Percentiles rank a stretch among this genome's conserved stretches.
These are phyloP conservation scores for Colletotrichum sansevieriae DNA, from an alignment of 2,329 filamentous ascomycete species.

Conservation along the genomic window DNA sequence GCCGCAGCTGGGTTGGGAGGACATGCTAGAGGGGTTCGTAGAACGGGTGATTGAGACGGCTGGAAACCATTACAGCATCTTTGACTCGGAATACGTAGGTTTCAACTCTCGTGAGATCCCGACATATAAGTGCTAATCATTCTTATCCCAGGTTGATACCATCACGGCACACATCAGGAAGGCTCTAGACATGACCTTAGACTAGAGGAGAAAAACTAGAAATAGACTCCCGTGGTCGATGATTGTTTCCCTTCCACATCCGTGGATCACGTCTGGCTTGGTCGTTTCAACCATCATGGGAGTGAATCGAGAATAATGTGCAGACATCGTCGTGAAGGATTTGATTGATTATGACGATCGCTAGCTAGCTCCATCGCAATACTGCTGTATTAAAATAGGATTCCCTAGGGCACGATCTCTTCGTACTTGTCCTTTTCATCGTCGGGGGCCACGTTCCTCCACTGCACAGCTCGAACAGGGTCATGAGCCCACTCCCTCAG, in stretches of 20 bases:
- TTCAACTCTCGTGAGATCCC: fast-evolving
- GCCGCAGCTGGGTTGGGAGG: constrained; percentile 34
- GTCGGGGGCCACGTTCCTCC: constrained; percentile 25
- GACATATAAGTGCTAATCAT: too few species aligned
- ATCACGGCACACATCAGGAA: constrained; percentile 26
- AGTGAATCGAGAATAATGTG: too few species aligned
- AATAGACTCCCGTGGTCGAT: too few species aligned
- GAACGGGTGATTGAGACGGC: constrained; percentile 30
- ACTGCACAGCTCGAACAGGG: constrained; percentile 12
- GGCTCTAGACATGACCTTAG: constrained; percentile 14
- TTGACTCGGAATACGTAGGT: constrained; percentile 31
- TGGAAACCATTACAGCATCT: constrained; percentile 34
- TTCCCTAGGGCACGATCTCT: constrained; percentile 2
- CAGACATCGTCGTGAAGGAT: too few species aligned
- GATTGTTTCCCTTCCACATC: too few species aligned
- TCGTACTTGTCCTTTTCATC: constrained; percentile 32
- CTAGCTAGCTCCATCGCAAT: too few species aligned
- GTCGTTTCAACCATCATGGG: too few species aligned
- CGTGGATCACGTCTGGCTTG: too few species aligned
- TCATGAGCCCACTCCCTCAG: constrained; percentile 34
- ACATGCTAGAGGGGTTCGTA: constrained; percentile 33
- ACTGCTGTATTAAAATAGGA: too few species aligned
- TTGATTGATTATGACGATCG: too few species aligned
- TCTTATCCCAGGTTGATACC: constrained; percentile 6
- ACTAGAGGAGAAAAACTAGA: background rate